A percentile compares a stretch with the other conserved stretches of the same genome.
phyloP scores from a whole-genome alignment of 345 rosid genomes.

The Euclidium syriacum region DNA sequence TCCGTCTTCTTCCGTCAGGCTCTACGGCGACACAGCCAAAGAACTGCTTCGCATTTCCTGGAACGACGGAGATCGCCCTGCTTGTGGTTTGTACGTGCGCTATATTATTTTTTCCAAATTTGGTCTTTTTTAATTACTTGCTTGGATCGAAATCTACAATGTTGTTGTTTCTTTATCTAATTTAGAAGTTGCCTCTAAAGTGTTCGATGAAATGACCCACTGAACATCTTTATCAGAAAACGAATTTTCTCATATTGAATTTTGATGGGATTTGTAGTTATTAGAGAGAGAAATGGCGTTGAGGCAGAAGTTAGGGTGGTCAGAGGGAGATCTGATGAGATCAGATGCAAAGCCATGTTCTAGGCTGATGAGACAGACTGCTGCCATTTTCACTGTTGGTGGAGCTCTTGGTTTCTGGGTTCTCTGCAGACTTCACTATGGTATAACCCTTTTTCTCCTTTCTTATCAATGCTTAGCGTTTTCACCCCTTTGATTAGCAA shows the following conservation, averaged over 20 bases:
- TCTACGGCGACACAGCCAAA: not conserved
- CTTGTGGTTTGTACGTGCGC: not conserved
- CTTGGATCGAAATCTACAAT: not conserved
- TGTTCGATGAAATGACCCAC: conserved; percentile 31
- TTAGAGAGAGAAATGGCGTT: conserved; percentile 45
- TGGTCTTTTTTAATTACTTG: not conserved
- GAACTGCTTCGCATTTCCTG: not conserved
- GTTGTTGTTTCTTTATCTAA: not conserved
- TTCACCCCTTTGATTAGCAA: not conserved
- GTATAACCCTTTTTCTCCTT: conserved; percentile 28
- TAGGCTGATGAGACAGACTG: conserved; percentile 71
- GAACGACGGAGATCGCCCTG: not conserved
- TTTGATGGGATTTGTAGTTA: not conserved
- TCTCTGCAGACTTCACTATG: conserved; percentile 75
- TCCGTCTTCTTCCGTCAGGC: not conserved
- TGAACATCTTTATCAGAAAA: not conserved
- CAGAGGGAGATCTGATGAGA: conserved; percentile 81
- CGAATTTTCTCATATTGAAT: not conserved
- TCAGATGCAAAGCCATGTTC: conserved; percentile 80
- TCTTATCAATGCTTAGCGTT: not conserved
- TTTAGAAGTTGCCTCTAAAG: not conserved
- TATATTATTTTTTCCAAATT: not conserved
- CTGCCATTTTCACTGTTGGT: conserved; percentile 63
- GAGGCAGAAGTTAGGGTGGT: conserved; percentile 57
- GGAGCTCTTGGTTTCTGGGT: conserved; percentile 88